Base-by-base conservation (phyloP, 2,329 filamentous ascomycete genomes). In the Ceratocystis alfenasii region DNA sequence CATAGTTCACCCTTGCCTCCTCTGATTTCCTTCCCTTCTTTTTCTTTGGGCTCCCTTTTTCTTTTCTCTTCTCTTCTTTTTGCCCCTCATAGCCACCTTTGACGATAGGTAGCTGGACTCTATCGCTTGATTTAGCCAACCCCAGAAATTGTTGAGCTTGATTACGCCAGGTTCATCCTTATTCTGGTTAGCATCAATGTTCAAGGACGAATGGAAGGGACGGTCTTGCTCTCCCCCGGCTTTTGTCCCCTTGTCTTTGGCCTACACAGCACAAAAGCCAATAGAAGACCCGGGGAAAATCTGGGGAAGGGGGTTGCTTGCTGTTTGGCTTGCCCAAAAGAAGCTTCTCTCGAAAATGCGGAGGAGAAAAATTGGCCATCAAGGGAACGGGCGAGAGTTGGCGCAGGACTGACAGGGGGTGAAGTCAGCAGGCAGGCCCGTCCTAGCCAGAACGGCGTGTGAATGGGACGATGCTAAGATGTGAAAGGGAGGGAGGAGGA, bases 261-360 rank as follows among this genome's bases (percentile, higher is more conserved):
- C 53, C 6, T 28, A 7, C 53, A 28, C 22, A 15, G 28, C 25
- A 7, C 12, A 7, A 57, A 33, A 57, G n/a, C 25, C 50, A 3
- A 25, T 15, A 12, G 50, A 30, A 55, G 50, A 4, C 30, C 30
- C 6, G 30, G 30, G 6, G 6, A 33, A 30, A 55, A 55, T 30
- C 53, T 57, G 53, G 53, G 53, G 53, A 57, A 57, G 30, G 10
- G 36, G 36, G 10, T 3, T 33, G 25, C 3, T 22, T 28, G 8
- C 50, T 57, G 53, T 25, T 57, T 57, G 53, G 53, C 53, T 57
- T 25, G 22, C 28, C 17, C 30, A 15, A 57, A 57, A 57, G 53
- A 57, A 57, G 53, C 53, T 57, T 57, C 53, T 12, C 17, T 57
- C 22, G 53, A 57, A 57, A 57, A 57, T 57, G 53, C 53, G 53